Evolutionary conservation across 495 filamentous ascomycete genomes (phyloP).

Genomic region (Neurospora pannonica): DNA sequence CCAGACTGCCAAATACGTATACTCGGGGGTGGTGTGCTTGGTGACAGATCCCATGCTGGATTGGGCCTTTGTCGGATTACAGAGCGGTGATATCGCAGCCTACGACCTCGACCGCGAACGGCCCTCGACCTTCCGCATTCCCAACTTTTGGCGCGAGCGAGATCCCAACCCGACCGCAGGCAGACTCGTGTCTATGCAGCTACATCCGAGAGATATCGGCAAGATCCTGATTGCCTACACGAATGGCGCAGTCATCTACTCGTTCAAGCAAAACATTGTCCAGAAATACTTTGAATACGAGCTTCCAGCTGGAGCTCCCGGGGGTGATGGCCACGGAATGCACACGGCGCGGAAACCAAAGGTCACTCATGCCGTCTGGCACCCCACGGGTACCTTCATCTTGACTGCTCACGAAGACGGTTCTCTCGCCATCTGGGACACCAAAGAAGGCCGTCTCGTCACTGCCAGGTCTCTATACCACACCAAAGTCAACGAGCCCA

Average conservation of each 20-base stretch:
- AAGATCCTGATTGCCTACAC: conserved; percentile 79
- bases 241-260: conserved; percentile 79
- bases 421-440: conserved; percentile 87
- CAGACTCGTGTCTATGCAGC: conserved; percentile 54
- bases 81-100: conserved; percentile 71
- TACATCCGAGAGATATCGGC: conserved; percentile 92
- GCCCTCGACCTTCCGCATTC: conserved; percentile 65
- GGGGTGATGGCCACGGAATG: conserved; percentile 50
- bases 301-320: conserved; percentile 72
- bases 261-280: conserved; percentile 78
- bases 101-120: conserved; percentile 82
- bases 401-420: conserved; percentile 83
- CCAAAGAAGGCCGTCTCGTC: conserved; percentile 78
- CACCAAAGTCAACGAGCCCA: conserved; percentile 53
- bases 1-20: conserved; percentile 53
- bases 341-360: conserved; percentile 55
- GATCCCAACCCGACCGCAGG: conserved; percentile 33
- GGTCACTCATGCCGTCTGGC: conserved; percentile 77
- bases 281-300: conserved; percentile 75
- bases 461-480: conserved; percentile 73
- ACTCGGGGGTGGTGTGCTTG: conserved; percentile 62
- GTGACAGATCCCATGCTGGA: conserved; percentile 80
- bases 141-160: conserved; percentile 71
- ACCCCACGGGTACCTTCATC: conserved; percentile 88
- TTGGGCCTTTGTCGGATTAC: conserved; percentile 73